These are phyloP conservation scores for Gaertneriomyces sp. DNA, from an alignment of 192 early-diverging fungal species.

Conservation along the genomic window DNA sequence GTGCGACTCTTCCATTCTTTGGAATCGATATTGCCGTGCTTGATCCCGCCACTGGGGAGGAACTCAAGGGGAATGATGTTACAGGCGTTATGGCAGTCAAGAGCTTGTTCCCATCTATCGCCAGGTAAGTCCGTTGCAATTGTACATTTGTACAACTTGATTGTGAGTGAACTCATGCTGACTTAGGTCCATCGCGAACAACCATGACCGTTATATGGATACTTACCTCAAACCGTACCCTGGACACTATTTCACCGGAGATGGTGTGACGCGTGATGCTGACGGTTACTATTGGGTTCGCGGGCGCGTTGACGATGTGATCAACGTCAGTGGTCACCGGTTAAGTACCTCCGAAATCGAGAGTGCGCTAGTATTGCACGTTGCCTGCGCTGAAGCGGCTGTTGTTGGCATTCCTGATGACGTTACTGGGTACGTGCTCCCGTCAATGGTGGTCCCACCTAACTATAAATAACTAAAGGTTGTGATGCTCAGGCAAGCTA, in stretches of 20 bases:
- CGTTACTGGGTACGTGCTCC: slow-evolving; percentile 61
- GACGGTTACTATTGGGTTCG: slow-evolving; percentile 97
- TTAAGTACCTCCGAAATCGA: slow-evolving; percentile 93
- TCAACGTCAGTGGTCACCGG: slow-evolving; percentile 95
- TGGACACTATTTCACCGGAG: slow-evolving; percentile 94
- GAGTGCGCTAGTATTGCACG: slow-evolving; percentile 66
- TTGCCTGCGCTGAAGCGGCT: slow-evolving; percentile 80
- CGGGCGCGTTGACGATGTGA: slow-evolving; percentile 89
- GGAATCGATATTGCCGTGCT: slow-evolving; percentile 85
- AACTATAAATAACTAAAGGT: background rate
- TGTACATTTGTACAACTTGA: too few species aligned
- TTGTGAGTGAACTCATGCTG: too few species aligned
- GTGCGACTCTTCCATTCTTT: slow-evolving; percentile 96
- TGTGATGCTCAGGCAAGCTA: slow-evolving; percentile 55
- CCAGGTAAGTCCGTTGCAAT: slow-evolving; percentile 38
- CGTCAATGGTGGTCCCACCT: background rate
- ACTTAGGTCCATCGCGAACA: slow-evolving; percentile 68
- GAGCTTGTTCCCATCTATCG: slow-evolving; percentile 87
- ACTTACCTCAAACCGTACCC: slow-evolving; percentile 89
- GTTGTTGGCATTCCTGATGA: slow-evolving; percentile 86
- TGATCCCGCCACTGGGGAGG: slow-evolving; percentile 78
- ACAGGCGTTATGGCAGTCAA: slow-evolving; percentile 88
- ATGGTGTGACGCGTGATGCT: slow-evolving; percentile 84
- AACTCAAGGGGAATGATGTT: slow-evolving; percentile 79
- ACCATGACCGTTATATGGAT: slow-evolving; percentile 89